Conservation (phyloP, 148 eudicot genomes). For the Drosera capensis region DNA sequence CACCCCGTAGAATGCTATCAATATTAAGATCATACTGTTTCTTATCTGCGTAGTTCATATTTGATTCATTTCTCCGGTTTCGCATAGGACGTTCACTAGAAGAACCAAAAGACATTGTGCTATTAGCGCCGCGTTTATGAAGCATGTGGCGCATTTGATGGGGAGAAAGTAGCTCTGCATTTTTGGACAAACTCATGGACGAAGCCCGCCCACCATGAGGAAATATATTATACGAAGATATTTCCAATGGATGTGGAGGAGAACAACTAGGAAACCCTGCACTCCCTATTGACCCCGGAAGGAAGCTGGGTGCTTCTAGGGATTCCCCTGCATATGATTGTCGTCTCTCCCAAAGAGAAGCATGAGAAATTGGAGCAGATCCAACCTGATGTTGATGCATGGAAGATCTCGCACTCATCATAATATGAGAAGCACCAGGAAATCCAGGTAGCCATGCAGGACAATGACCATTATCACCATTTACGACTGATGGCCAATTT, state of each 20-base stretch:
- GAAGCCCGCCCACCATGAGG: constrained; percentile 16
- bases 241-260: constrained; percentile 27
- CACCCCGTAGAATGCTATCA: constrained; percentile 52
- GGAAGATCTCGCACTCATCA: constrained; percentile 28
- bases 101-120: constrained; percentile 39
- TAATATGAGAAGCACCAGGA: constrained; percentile 21
- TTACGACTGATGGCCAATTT: constrained; percentile 30
- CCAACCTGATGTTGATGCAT: constrained; percentile 29
- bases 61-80: constrained; percentile 37
- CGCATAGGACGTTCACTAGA: constrained; percentile 42
- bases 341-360: constrained; percentile 22
- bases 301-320: constrained; percentile 24
- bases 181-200: constrained; percentile 19
- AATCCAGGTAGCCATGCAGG: constrained; percentile 31
- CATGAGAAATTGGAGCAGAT: constrained; percentile 33
- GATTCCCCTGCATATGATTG: constrained; percentile 23
- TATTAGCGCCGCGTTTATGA: constrained; percentile 20
- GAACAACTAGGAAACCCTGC: constrained; percentile 23
- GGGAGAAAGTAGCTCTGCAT: constrained; percentile 24
- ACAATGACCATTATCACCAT: constrained; percentile 24
- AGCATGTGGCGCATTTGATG: constrained; percentile 27
- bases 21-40: constrained; percentile 65
- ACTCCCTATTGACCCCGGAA: constrained; percentile 22
- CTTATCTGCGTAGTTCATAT: constrained; percentile 38
- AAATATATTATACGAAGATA: constrained; percentile 23